Conservation (phyloP, 352 stramenopile species). For the Saprolegnia diclina region DNA sequence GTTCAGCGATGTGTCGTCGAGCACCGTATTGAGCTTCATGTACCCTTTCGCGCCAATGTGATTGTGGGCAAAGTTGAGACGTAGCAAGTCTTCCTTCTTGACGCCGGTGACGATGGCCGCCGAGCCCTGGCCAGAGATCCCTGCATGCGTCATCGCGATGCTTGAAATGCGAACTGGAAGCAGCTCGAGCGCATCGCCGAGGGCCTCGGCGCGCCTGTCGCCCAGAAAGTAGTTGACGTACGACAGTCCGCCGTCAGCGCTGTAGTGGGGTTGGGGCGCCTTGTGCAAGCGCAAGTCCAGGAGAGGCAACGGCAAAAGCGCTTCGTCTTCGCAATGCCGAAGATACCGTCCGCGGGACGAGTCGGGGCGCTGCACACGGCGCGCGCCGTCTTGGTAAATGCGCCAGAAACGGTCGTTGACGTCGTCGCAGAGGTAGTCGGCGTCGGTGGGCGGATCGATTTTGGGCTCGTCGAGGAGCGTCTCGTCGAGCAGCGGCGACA, state of each 20-base stretch:
- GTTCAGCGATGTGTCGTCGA: constrained; percentile 51
- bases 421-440: constrained; percentile 17
- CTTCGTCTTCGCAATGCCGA: constrained; percentile 44
- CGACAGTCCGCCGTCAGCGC: constrained; percentile 35
- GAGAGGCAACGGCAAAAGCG: constrained; percentile 57
- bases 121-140: constrained; percentile 47
- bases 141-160: constrained; percentile 67
- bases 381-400: constrained; percentile 46
- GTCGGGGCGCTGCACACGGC: constrained; percentile 35
- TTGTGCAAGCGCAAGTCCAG: constrained; percentile 42
- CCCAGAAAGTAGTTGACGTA: constrained; percentile 78
- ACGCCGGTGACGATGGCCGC: constrained; percentile 55
- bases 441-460: background rate
- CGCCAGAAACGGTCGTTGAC: constrained; percentile 42
- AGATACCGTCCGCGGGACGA: constrained; percentile 61
- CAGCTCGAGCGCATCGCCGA: constrained; percentile 53
- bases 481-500: background rate
- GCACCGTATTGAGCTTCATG: constrained; percentile 46
- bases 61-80: constrained; percentile 67
- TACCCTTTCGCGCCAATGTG: constrained; percentile 48
- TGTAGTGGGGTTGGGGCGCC: constrained; percentile 41
- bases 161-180: constrained; percentile 49
- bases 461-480: background rate
- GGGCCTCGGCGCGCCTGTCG: constrained; percentile 52
- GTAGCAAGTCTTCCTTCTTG: constrained; percentile 42